Conservation (phyloP, 441 rosid genomes). For the Populus hybrid region DNA sequence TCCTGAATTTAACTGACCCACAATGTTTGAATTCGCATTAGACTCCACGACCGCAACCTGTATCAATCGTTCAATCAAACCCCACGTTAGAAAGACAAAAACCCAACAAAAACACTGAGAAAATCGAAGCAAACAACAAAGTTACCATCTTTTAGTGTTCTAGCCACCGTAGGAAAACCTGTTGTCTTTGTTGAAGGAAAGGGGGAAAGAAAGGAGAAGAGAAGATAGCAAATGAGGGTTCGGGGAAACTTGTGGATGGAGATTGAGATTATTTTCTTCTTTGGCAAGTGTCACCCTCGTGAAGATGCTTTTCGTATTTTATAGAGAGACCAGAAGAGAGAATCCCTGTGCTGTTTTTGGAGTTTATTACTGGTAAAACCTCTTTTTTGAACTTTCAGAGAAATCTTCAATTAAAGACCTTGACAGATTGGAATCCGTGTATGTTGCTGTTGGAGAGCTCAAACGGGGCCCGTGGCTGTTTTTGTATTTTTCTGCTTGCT, state of each 20-base stretch:
- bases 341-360: no score
- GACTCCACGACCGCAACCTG: slow-evolving; percentile 36
- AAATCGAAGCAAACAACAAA: not conserved
- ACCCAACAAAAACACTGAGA: not conserved
- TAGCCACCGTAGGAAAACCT: not conserved
- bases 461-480: not conserved
- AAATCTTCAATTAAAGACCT: not conserved
- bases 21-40: slow-evolving; percentile 20
- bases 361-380: not conserved
- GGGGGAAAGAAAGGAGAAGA: not conserved
- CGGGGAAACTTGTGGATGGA: not conserved
- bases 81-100: not conserved
- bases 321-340: not conserved
- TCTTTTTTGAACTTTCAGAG: not conserved
- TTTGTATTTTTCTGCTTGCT: not conserved
- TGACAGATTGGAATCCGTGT: not conserved
- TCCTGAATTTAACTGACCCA: slow-evolving; percentile 35
- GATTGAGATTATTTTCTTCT: not conserved
- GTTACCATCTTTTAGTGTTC: not conserved
- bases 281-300: not conserved
- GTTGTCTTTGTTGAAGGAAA: not conserved
- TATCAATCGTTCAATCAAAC: slow-evolving; percentile 6
- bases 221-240: not conserved
- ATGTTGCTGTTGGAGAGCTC: not conserved
- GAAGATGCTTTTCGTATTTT: not conserved